Conservation (phyloP, 2,329 filamentous ascomycete species). For the Pleomassaria siparia region DNA sequence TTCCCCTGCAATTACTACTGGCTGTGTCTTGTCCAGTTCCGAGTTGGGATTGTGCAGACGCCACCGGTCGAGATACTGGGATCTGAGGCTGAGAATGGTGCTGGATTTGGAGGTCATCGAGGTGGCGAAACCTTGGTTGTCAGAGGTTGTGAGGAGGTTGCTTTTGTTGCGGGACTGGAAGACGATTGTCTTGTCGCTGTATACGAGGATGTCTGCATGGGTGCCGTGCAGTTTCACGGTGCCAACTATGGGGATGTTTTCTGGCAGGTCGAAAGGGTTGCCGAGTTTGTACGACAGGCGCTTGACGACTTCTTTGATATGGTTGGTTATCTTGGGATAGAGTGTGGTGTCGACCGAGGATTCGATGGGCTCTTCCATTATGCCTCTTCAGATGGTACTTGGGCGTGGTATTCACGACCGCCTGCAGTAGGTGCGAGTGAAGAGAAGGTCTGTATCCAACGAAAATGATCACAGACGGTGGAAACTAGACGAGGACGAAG, state of each 20-base stretch:
- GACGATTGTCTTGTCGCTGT: conserved; percentile 19
- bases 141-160: conserved; percentile 14
- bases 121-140: conserved; percentile 28
- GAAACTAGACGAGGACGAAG: not conserved
- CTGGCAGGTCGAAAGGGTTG: conserved; percentile 4
- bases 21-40: conserved; percentile 7
- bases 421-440: too few species aligned
- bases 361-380: conserved; percentile 16
- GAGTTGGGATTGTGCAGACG: conserved; percentile 15
- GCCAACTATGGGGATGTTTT: conserved; percentile 23
- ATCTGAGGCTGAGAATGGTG: conserved; percentile 19
- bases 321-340: conserved; percentile 34
- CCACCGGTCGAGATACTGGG: conserved; percentile 22
- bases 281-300: conserved; percentile 12
- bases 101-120: conserved; percentile 19
- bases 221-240: conserved; percentile 39
- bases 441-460: too few species aligned
- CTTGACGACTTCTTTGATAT: conserved; percentile 23
- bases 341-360: conserved; percentile 18
- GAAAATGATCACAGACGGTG: not conserved
- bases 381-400: not conserved
- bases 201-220: conserved; percentile 33
- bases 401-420: too few species aligned
- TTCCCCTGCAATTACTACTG: conserved; percentile 32
- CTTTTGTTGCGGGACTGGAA: conserved; percentile 29